Base-by-base conservation (phyloP, 108 stramenopile species). In the Pseudonitzschia multistriata region DNA sequence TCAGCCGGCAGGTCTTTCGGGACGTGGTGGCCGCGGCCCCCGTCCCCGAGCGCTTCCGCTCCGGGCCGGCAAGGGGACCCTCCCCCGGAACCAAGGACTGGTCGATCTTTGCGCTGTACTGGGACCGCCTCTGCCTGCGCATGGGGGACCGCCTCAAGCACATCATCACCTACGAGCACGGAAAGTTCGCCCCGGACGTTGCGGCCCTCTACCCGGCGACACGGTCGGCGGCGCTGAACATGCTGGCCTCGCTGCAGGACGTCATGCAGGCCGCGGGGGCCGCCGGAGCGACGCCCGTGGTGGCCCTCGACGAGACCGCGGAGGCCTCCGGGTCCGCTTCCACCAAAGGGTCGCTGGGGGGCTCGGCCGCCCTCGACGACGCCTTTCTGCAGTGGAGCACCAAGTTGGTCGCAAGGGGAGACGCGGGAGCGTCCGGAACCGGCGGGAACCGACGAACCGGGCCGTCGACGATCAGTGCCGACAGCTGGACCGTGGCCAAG, bases 181-280 rank as follows among this genome's bases (percentile, higher is more conserved):
- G 83, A 30, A 81, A 81, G 48, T 66, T 88, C 22, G 77, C 79
- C 27, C 15, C 77, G 8, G 92, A 93, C 68, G 84, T 87, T 21
- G 84, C 92, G 5, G 83, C 81, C 15, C 64, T 94, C 17, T 94
- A 91, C 70, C 92, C 92, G 3, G 79, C 92, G 3, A 83, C 88
- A 11, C 85, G 92, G 30, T 61, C 83, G 33, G 88, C 89, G 0
- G 70, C 83, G 11, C 67, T 89, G n/a, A 81, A 87, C 40, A 86
- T 91, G 88, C 64, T 91, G 55, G 82, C 82, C 22, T 77, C 72
- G n/a, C 52, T 91, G 10, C 72, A 88, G 42, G 92, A 94, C 66
- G 56, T 78, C 33, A 85, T 91, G 81, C 84, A 85, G 61, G 84
- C 80, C 14, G 85, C 82, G 27, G 33, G 69, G 4, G 66, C 64